Conservation (phyloP, 1,284 basidiomycete species). For the Irpex sp. region DNA sequence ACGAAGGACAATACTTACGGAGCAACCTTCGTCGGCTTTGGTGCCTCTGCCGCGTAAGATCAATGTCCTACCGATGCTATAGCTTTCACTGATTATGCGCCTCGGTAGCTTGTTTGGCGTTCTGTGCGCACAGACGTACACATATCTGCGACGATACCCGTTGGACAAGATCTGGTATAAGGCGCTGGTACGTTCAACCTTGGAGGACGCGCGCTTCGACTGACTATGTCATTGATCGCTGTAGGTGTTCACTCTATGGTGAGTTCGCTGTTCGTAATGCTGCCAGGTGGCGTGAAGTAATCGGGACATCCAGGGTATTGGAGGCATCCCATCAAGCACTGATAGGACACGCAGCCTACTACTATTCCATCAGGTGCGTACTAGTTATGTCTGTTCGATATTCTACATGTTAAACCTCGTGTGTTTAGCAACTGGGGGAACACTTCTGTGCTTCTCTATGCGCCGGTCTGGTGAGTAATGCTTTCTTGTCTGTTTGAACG, state of each 20-base stretch:
- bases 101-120: slow-evolving; percentile 40
- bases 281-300: background rate
- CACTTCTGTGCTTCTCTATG: slow-evolving; percentile 32
- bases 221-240: background rate
- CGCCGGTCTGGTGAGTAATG: slow-evolving; percentile 41
- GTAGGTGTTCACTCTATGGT: slow-evolving; percentile 44
- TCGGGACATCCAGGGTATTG: slow-evolving; percentile 33
- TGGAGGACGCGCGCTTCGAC: background rate
- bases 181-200: slow-evolving; percentile 37
- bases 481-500: background rate
- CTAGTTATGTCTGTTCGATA: background rate
- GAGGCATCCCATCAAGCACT: slow-evolving; percentile 49
- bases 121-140: slow-evolving; percentile 45
- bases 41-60: slow-evolving; percentile 37
- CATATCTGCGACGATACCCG: slow-evolving; percentile 52
- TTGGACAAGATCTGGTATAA: slow-evolving; percentile 50
- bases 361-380: slow-evolving; percentile 45
- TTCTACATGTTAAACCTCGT: background rate
- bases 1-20: slow-evolving; percentile 48
- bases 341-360: slow-evolving; percentile 52
- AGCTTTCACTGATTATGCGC: background rate
- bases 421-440: slow-evolving; percentile 42
- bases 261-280: slow-evolving; percentile 14
- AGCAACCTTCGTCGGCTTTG: slow-evolving; percentile 52
- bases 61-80: background rate